Evolutionary conservation across 1,284 basidiomycete genomes (phyloP).

Genomic region (Termitomyces sp.): DNA sequence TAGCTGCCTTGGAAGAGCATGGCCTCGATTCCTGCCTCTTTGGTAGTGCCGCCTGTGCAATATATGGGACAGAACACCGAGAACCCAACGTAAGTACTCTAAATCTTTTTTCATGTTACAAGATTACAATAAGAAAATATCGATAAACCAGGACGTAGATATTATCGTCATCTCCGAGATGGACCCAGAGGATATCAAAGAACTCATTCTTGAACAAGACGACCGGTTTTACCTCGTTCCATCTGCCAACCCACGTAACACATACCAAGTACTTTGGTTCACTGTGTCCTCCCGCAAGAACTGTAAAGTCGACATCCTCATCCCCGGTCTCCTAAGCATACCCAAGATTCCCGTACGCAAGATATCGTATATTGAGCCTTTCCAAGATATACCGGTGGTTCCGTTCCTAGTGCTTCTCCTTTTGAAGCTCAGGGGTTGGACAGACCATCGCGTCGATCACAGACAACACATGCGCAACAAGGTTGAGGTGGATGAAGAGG

Average conservation of each 20-base stretch:
- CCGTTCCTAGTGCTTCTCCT: constrained; percentile 41
- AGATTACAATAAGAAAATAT: constrained; percentile 1
- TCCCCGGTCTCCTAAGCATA: constrained; percentile 41
- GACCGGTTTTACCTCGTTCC: constrained; percentile 35
- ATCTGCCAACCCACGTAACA: constrained; percentile 33
- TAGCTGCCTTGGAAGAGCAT: constrained; percentile 19
- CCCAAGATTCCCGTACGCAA: constrained; percentile 28
- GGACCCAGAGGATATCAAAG: constrained; percentile 39
- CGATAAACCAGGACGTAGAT: constrained; percentile 41
- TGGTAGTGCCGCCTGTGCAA: constrained; percentile 32
- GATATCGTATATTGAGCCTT: constrained; percentile 25
- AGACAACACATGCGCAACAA: constrained; percentile 31
- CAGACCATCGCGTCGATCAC: constrained; percentile 34
- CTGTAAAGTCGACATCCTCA: constrained; percentile 51
- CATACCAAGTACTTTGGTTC: constrained; percentile 44
- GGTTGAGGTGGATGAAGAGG: constrained; percentile 35
- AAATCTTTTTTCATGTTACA: neutral
- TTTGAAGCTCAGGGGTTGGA: constrained; percentile 48
- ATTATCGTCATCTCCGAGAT: constrained; percentile 36
- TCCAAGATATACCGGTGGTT: constrained; percentile 33
- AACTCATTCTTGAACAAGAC: constrained; percentile 28
- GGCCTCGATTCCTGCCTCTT: constrained; percentile 30
- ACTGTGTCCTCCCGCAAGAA: neutral
- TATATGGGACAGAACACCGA: constrained; percentile 31
- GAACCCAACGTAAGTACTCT: constrained; percentile 31